Conservation (phyloP, 2,329 filamentous ascomycete genomes). For the Ascochyta fabae region DNA sequence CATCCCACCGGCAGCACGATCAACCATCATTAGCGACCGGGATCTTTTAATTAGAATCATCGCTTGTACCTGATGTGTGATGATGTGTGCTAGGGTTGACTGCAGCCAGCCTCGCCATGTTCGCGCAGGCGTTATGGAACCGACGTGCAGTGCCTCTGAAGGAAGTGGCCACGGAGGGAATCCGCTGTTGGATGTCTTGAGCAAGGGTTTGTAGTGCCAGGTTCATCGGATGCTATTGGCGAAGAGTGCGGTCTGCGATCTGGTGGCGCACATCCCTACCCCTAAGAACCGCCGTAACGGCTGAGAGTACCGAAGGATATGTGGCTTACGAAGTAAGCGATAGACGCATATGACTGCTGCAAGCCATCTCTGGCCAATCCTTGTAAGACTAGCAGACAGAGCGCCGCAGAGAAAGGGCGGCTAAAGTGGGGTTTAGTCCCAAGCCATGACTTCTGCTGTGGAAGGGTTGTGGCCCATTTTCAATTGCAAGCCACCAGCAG, state of each 20-base stretch:
- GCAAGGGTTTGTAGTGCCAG: constrained; percentile 21
- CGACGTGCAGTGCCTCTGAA: constrained; percentile 20
- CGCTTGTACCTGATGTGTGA: not conserved
- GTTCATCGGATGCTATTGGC: constrained; percentile 31
- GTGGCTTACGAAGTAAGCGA: constrained; percentile 27
- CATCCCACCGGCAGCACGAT: not conserved
- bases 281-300: constrained; percentile 28
- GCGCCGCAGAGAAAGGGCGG: constrained; percentile 26
- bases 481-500: constrained; percentile 34
- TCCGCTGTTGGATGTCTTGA: constrained; percentile 22
- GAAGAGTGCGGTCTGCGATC: constrained; percentile 34
- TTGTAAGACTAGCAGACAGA: constrained; percentile 28
- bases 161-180: constrained; percentile 25
- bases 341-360: constrained; percentile 35
- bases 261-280: constrained; percentile 28
- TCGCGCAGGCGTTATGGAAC: constrained; percentile 24
- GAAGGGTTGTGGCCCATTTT: constrained; percentile 41
- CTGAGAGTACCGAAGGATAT: constrained; percentile 29
- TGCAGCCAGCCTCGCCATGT: constrained; percentile 25
- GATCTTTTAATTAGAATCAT: not conserved
- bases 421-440: constrained; percentile 33
- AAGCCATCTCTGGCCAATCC: constrained; percentile 29
- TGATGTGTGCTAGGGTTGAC: constrained; percentile 8
- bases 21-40: not conserved
- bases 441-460: constrained; percentile 28